These are phyloP conservation scores for Pythium brassicae DNA, from an alignment of 352 stramenopile genomes.

Conservation along the genomic window DNA sequence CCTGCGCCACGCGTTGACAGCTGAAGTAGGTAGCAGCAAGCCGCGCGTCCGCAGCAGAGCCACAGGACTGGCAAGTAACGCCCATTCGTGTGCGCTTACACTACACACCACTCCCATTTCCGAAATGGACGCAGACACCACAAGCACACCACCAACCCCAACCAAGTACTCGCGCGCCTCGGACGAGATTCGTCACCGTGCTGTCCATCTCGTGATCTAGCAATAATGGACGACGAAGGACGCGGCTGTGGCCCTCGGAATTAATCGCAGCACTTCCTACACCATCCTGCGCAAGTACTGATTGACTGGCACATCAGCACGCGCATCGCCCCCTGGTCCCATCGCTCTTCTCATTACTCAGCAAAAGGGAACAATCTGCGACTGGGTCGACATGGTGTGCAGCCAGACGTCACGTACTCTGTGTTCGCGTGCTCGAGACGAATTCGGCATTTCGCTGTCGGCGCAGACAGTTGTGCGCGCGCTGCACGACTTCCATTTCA, in stretches of 20 bases:
- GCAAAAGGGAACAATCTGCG: background rate
- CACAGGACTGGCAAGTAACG: no score
- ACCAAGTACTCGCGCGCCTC: no score
- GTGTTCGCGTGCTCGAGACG: no score
- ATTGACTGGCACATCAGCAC: background rate
- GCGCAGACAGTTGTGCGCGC: background rate
- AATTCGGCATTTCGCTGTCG: background rate
- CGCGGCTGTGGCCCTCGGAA: background rate
- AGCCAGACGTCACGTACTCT: background rate
- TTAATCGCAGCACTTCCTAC: background rate
- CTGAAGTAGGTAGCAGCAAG: no score
- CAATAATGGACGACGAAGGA: background rate
- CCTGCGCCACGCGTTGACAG: no score
- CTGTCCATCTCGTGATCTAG: slow-evolving; percentile 3
- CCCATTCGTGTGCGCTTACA: no score
- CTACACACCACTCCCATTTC: no score
- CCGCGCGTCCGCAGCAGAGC: no score
- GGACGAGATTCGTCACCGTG: no score
- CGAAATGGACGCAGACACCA: no score
- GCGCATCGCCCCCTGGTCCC: background rate
- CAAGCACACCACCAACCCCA: no score
- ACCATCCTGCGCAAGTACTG: background rate
- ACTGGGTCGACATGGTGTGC: background rate
- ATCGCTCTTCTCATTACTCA: background rate
- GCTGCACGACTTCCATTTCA: background rate